Evolutionary conservation across 2,329 filamentous ascomycete species (phyloP).

Genomic region (Helotiales sp.): DNA sequence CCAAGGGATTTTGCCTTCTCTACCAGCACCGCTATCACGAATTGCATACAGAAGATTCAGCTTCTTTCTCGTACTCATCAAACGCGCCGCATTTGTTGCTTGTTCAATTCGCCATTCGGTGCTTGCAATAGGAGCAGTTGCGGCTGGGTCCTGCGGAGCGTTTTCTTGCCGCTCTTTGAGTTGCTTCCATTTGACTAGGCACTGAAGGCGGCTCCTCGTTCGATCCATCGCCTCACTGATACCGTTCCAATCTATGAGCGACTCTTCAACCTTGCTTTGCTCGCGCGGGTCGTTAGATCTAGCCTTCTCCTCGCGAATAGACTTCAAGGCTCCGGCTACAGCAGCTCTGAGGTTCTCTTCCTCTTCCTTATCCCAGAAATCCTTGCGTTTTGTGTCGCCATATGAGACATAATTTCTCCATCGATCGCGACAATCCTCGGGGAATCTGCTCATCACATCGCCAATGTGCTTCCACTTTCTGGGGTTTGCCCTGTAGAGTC

Average conservation of each 20-base stretch:
- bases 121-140: slow-evolving; percentile 28
- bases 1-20: slow-evolving; percentile 53
- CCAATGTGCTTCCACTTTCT: slow-evolving; percentile 64
- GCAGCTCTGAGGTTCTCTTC: slow-evolving; percentile 44
- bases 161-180: slow-evolving; percentile 28
- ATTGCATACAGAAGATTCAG: slow-evolving; percentile 46
- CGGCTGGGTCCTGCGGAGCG: slow-evolving; percentile 20
- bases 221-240: slow-evolving; percentile 63
- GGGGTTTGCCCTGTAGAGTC: slow-evolving; percentile 44
- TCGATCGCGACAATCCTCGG: slow-evolving; percentile 67
- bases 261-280: slow-evolving; percentile 45
- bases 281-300: slow-evolving; percentile 33
- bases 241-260: slow-evolving; percentile 63
- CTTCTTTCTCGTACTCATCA: slow-evolving; percentile 47
- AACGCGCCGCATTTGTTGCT: slow-evolving; percentile 43
- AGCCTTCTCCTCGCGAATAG: slow-evolving; percentile 42
- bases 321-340: slow-evolving; percentile 53
- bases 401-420: slow-evolving; percentile 68
- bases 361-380: slow-evolving; percentile 62
- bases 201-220: slow-evolving; percentile 66
- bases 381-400: slow-evolving; percentile 49
- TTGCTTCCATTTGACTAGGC: slow-evolving; percentile 64
- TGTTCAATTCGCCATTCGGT: slow-evolving; percentile 44
- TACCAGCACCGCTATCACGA: slow-evolving; percentile 40
- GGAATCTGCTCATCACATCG: slow-evolving; percentile 60